phyloP scores from a whole-genome alignment of 2,329 filamentous ascomycete genomes.

The Cytospora piceae region DNA sequence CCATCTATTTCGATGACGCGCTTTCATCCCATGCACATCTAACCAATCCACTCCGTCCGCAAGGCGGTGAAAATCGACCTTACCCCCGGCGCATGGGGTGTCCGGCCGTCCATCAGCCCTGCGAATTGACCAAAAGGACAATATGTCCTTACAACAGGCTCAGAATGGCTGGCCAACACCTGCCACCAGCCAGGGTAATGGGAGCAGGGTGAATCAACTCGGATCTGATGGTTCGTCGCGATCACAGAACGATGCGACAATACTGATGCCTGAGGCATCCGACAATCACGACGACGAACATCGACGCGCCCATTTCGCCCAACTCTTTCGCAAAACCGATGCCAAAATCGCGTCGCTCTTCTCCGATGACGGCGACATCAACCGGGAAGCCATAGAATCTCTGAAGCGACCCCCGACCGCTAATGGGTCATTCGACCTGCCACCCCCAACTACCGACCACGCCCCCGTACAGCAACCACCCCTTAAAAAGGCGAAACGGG shows the following conservation, averaged over 20 bases:
- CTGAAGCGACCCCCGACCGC: constrained; percentile 46
- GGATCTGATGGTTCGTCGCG: constrained; percentile 62
- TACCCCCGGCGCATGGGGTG: constrained; percentile 61
- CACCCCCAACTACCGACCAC: constrained; percentile 62
- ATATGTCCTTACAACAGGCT: constrained; percentile 70
- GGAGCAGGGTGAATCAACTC: constrained; percentile 56
- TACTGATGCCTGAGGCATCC: constrained; percentile 65
- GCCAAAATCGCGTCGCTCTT: constrained; percentile 79
- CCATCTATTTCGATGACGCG: constrained; percentile 59
- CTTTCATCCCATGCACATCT: constrained; percentile 55
- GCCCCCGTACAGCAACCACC: constrained; percentile 62
- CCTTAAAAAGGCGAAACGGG: constrained; percentile 74
- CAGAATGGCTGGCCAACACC: constrained; percentile 68
- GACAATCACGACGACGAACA: constrained; percentile 69
- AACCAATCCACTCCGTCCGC: constrained; percentile 49
- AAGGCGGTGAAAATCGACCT: constrained; percentile 56
- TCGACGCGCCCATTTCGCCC: constrained; percentile 73
- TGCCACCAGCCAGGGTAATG: constrained; percentile 52
- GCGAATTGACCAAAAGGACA: constrained; percentile 55
- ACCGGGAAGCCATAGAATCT: constrained; percentile 56
- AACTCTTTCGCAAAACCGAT: constrained; percentile 78
- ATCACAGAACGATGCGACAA: constrained; percentile 53
- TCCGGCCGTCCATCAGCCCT: constrained; percentile 48
- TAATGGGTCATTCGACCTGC: constrained; percentile 45
- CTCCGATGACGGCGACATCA: constrained; percentile 57